Evolutionary conservation across 208 protist genomes (phyloP), one percentile per base, ranked within the genome.

Genomic region (Vickermania ingenoplastis): DNA sequence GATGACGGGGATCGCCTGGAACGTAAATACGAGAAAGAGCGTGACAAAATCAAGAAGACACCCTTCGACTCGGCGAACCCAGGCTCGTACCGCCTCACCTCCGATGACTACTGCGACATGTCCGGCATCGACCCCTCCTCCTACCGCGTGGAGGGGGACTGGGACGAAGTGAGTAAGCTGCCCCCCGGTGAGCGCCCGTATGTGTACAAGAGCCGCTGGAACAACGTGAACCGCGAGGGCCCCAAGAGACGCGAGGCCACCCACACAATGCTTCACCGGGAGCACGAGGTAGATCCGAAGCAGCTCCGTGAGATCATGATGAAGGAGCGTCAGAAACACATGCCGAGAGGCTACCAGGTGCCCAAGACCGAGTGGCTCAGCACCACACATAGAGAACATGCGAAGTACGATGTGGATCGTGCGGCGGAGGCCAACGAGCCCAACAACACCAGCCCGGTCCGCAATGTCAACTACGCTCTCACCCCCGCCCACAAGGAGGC

Each of bases 51-150:
- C 24, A 69, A 86, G 55, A 63, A 54, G n/a, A 64, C 59, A 14
- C 84, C 86, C n/a, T 77, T 83, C 52, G 57, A 45, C 31, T 54
- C 69, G 22, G 60, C 48, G 13, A 67, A 73, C 0, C 80, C 84
- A 4, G 70, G 90, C 61, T 62, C 60, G 24, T 95, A 83, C 57
- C 72, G 83, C 21, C 72, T 89, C n/a, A 89, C 85, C 23, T 92
- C 89, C 4, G 79, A 88, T 57, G 89, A 95, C 59, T 88, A 95
- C 71, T 90, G 81, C 69, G 79, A 95, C 69, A 82, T 86, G 45
- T 74, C 75, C 28, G 71, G 66, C 14, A 79, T 95, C 65, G 81
- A 89, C 56, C 77, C 82, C 17, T 81, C 77, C 22, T 83, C 81
- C 30, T 91, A 79, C 57, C 79, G 79, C 31, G 83, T 86, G 26